phyloP scores from a whole-genome alignment of 2,329 filamentous ascomycete genomes.

The Paraconiothyrium brasiliense region DNA sequence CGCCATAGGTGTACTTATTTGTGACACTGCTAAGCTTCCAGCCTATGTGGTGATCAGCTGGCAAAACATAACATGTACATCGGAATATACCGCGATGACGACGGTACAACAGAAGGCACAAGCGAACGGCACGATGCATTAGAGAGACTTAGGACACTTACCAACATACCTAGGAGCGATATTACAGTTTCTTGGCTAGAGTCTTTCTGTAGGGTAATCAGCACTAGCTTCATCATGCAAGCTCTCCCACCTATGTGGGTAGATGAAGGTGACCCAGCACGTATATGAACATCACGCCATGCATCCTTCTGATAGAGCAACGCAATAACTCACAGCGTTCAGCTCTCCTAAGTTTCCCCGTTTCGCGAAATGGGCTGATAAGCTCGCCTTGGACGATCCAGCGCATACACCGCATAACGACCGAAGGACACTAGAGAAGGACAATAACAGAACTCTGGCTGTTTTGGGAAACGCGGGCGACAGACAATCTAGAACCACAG shows the following conservation, averaged over 20 bases:
- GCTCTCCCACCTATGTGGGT: conserved; percentile 25
- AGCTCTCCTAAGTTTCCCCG: conserved; percentile 90
- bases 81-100: conserved; percentile 8
- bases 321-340: conserved; percentile 71
- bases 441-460: conserved; percentile 65
- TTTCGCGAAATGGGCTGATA: conserved; percentile 90
- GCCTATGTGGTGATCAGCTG: conserved; percentile 54
- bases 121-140: conserved; percentile 15
- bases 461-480: conserved; percentile 75
- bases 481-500: conserved; percentile 85
- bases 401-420: conserved; percentile 89
- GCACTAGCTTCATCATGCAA: conserved; percentile 27
- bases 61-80: conserved; percentile 16
- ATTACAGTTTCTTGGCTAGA: conserved; percentile 95
- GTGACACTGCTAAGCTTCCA: conserved; percentile 82
- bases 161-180: conserved; percentile 84
- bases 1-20: conserved; percentile 73
- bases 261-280: conserved; percentile 18
- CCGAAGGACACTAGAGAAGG: conserved; percentile 68
- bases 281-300: conserved; percentile 29
- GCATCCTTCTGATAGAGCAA: conserved; percentile 12
- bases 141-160: conserved; percentile 46
- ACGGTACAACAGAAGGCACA: not conserved
- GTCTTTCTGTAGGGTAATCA: conserved; percentile 68
- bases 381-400: conserved; percentile 86